Evolutionary conservation across 768 basidiomycete species (phyloP).

Genomic region (Leccinum rimulosum): DNA sequence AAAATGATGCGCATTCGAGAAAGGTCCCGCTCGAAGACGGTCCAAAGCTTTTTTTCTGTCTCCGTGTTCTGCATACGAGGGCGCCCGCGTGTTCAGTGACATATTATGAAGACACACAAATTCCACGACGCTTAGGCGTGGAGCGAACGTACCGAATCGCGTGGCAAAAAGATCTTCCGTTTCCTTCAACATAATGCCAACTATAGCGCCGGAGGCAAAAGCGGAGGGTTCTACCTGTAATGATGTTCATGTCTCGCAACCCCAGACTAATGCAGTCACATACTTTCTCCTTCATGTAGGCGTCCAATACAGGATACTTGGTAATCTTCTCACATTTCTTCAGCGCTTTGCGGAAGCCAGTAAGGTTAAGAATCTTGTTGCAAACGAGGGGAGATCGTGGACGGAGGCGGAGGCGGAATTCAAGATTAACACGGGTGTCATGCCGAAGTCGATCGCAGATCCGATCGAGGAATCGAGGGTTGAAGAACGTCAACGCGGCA

Average conservation of each 20-base stretch:
- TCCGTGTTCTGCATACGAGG: conserved; percentile 46
- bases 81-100: background rate
- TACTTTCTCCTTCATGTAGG: conserved; percentile 81
- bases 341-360: conserved; percentile 83
- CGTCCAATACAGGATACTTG: conserved; percentile 65
- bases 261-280: background rate
- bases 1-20: conserved; percentile 62
- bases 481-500: background rate
- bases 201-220: conserved; percentile 59
- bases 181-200: conserved; percentile 67
- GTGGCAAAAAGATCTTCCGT: conserved; percentile 75
- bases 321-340: conserved; percentile 87
- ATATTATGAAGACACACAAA: background rate
- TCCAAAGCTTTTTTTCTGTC: conserved; percentile 75
- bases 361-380: conserved; percentile 75
- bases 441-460: background rate
- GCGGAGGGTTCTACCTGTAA: conserved; percentile 62
- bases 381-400: background rate
- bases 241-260: background rate
- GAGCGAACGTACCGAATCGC: conserved; percentile 62
- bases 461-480: background rate
- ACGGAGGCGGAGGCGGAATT: background rate
- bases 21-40: conserved; percentile 56
- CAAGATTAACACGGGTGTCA: background rate
- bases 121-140: background rate